Conservation (phyloP, 2,329 filamentous ascomycete species). For the Fusarium kyushuense region DNA sequence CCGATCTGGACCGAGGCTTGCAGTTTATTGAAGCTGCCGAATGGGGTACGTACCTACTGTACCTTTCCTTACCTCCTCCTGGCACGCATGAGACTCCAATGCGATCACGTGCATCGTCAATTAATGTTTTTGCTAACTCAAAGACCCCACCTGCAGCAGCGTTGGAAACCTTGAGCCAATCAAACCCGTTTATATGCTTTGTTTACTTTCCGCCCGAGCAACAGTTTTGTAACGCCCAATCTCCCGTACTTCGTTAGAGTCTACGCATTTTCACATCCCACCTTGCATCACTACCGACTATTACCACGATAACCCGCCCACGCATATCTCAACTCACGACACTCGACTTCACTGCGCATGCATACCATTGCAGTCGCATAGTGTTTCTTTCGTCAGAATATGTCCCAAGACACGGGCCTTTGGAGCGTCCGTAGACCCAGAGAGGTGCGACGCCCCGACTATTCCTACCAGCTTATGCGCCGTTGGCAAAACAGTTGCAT, state of each 20-base stretch:
- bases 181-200: conserved; percentile 46
- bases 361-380: conserved; percentile 34
- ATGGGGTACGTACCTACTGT: conserved; percentile 39
- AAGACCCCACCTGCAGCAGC: conserved; percentile 17
- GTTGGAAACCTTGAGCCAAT: conserved; percentile 44
- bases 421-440: conserved; percentile 93
- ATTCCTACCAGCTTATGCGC: conserved; percentile 37
- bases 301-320: conserved; percentile 13
- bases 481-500: conserved; percentile 1
- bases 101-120: conserved; percentile 29
- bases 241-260: conserved; percentile 30
- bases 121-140: conserved; percentile 26
- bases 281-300: conserved; percentile 36
- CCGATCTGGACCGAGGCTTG: conserved; percentile 52
- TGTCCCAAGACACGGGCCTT: conserved; percentile 88
- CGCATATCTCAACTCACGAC: conserved; percentile 5
- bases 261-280: conserved; percentile 38
- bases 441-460: conserved; percentile 69
- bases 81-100: conserved; percentile 5
- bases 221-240: conserved; percentile 47
- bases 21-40: conserved; percentile 21
- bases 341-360: conserved; percentile 24
- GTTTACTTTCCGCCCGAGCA: conserved; percentile 60
- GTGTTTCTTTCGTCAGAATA: conserved; percentile 53
- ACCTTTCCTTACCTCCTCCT: too few species aligned